Conservation (phyloP, 2,329 filamentous ascomycete genomes). For the Sporothrix pallida region DNA sequence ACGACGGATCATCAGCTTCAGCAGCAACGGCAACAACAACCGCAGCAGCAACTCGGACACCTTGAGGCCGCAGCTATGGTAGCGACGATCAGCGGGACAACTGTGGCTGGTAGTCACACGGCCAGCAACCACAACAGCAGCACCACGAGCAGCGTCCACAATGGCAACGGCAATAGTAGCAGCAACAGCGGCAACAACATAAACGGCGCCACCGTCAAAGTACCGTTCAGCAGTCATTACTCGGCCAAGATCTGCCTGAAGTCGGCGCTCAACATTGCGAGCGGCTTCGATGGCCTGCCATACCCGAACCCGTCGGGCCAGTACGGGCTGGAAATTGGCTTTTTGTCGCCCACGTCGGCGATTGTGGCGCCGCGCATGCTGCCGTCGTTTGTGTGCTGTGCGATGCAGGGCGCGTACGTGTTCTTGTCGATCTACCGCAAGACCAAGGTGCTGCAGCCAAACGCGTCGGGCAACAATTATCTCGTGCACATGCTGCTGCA, state of each 20-base stretch:
- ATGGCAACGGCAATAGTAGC: neutral
- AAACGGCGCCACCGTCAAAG: constrained; percentile 10
- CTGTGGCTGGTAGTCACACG: neutral
- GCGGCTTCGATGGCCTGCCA: constrained; percentile 53
- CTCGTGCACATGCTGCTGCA: constrained; percentile 47
- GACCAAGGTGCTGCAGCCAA: constrained; percentile 47
- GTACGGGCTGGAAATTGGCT: constrained; percentile 44
- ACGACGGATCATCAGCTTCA: neutral
- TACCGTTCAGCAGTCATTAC: constrained; percentile 53
- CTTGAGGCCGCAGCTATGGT: neutral
- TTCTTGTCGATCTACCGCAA: constrained; percentile 52
- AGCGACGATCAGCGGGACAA: neutral
- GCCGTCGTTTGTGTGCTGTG: constrained; percentile 54
- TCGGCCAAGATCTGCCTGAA: constrained; percentile 58
- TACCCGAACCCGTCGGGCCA: constrained; percentile 52
- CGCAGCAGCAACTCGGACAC: constrained; percentile 7
- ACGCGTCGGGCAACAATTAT: constrained; percentile 37
- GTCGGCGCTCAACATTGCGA: constrained; percentile 55
- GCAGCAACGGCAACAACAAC: constrained; percentile 24
- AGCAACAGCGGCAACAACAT: neutral
- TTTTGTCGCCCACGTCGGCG: constrained; percentile 47
- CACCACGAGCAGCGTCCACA: neutral
- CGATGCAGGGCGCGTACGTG: constrained; percentile 54
- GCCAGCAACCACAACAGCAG: neutral
- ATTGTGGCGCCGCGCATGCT: constrained; percentile 52